These are phyloP conservation scores for Isoetes taiwanensis DNA, from an alignment of 75 land plant genomes.

Conservation along the genomic window DNA sequence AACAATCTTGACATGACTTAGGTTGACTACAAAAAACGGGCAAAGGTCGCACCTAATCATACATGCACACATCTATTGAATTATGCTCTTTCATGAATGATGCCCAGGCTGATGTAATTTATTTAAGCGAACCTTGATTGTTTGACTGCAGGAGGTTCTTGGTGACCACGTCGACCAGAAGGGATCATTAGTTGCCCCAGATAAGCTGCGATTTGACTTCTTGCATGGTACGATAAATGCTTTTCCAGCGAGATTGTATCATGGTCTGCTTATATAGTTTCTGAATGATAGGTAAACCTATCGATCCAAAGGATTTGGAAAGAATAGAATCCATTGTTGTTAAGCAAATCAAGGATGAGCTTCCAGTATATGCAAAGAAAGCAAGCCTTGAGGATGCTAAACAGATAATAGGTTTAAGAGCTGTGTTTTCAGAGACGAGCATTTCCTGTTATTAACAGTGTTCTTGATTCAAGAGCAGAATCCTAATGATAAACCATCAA, in stretches of 20 bases:
- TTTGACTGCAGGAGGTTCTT: constrained; percentile 58
- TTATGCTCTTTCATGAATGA: constrained; percentile 42
- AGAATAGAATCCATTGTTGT: constrained; percentile 79
- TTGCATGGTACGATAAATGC: constrained; percentile 99
- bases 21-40: constrained; percentile 83
- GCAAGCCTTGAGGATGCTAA: constrained; percentile 70
- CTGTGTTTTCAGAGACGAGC: constrained; percentile 93
- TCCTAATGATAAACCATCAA: no score
- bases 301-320: constrained; percentile 50
- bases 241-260: no score
- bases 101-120: neutral
- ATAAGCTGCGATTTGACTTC: constrained; percentile 87
- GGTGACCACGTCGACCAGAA: constrained; percentile 94
- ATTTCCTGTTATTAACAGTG: no score
- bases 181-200: constrained; percentile 92
- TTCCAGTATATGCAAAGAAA: constrained; percentile 79
- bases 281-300: constrained; percentile 90
- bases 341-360: constrained; percentile 64
- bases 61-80: constrained; percentile 94
- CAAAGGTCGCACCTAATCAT: constrained; percentile 83
- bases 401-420: constrained; percentile 74
- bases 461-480: no score
- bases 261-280: no score
- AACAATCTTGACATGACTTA: constrained; percentile 11
- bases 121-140: neutral